Percentiles rank a stretch among this genome's conserved stretches.
These are phyloP conservation scores for Vaccinium macrocarpon DNA, from an alignment of 148 eudicot species.

Conservation along the genomic window DNA sequence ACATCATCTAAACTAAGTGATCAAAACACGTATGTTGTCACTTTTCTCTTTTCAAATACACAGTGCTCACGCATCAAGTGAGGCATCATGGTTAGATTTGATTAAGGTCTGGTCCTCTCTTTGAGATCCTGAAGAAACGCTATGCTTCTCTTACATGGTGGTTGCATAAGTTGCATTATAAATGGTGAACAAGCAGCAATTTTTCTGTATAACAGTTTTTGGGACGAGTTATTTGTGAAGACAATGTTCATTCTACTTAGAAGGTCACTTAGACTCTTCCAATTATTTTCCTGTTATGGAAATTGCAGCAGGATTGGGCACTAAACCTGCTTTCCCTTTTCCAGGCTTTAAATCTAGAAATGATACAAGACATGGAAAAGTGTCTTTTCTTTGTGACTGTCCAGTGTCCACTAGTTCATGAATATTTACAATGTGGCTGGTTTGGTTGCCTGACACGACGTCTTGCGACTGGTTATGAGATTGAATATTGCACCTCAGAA, in stretches of 20 bases:
- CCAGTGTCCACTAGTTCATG: not conserved
- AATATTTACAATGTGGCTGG: not conserved
- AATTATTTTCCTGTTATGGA: not conserved
- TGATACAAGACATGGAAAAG: not conserved
- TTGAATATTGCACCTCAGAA: not conserved
- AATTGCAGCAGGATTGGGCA: not conserved
- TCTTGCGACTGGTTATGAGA: not conserved
- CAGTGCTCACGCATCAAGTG: not conserved
- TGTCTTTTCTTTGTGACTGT: not conserved
- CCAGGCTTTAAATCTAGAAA: not conserved
- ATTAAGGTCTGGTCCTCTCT: not conserved
- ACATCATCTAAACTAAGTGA: not conserved
- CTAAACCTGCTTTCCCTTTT: not conserved
- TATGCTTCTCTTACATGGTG: not conserved
- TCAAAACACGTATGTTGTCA: not conserved
- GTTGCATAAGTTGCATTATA: not conserved
- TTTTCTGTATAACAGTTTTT: not conserved
- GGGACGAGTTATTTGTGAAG: not conserved
- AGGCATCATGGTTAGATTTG: constrained; percentile 5
- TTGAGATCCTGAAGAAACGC: not conserved
- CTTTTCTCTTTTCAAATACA: not conserved
- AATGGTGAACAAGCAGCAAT: not conserved
- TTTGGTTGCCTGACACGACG: not conserved
- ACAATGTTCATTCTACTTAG: not conserved
- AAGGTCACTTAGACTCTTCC: not conserved